Evolutionary conservation across 1,284 basidiomycete genomes (phyloP).

Genomic region (Ganoderma resinaceum): DNA sequence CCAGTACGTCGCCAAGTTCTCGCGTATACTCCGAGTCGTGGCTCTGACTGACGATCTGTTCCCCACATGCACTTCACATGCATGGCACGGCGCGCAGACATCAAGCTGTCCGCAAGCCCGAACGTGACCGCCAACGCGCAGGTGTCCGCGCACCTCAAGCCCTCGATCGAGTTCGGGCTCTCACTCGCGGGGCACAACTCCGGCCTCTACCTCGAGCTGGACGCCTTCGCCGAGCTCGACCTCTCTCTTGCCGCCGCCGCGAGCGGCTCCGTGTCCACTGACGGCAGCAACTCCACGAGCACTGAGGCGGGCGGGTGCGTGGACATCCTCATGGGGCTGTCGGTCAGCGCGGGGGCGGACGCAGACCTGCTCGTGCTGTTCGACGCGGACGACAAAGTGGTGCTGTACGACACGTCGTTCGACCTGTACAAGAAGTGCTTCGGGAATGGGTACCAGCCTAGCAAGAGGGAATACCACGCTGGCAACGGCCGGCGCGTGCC

Average conservation of each 20-base stretch:
- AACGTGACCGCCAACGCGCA: constrained; percentile 50
- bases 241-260: constrained; percentile 30
- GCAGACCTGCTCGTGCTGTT: neutral
- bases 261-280: constrained; percentile 21
- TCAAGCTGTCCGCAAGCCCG: constrained; percentile 49
- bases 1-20: constrained; percentile 46
- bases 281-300: neutral
- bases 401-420: neutral
- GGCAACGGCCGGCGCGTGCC: neutral
- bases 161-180: constrained; percentile 41
- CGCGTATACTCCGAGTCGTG: no score
- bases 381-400: neutral
- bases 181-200: constrained; percentile 42
- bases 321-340: constrained; percentile 1
- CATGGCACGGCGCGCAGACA: constrained; percentile 36
- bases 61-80: neutral
- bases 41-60: no score
- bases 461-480: neutral
- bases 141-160: constrained; percentile 38
- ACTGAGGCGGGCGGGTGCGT: constrained; percentile 19
- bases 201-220: constrained; percentile 49
- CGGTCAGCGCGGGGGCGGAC: constrained; percentile 3
- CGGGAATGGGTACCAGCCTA: neutral
- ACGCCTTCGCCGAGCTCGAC: constrained; percentile 48
- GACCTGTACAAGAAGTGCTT: constrained; percentile 15